These are phyloP conservation scores for Gleditsia sinensis DNA, from an alignment of 306 rosid genomes.

Conservation along the genomic window DNA sequence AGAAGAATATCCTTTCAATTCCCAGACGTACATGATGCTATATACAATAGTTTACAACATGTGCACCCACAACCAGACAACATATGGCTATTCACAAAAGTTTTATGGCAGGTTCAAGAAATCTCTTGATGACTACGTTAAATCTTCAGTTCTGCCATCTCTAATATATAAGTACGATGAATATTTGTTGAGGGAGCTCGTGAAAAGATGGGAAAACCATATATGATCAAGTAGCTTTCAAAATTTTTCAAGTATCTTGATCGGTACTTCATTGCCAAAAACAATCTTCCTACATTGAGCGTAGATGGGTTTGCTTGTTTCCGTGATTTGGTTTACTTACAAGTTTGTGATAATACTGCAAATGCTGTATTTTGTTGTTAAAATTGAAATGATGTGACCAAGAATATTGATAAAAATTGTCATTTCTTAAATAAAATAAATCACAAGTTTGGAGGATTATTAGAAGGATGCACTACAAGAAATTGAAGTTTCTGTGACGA, in stretches of 20 bases:
- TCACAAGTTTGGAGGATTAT: no score
- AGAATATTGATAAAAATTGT: no score
- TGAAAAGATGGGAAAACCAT: constrained; percentile 49
- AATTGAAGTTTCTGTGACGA: no score
- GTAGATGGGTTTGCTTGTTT: constrained; percentile 50
- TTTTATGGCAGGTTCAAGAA: constrained; percentile 44
- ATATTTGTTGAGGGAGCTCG: constrained; percentile 51
- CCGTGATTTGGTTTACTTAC: constrained; percentile 44
- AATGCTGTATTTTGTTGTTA: no score
- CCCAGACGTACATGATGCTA: no score
- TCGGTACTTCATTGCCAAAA: constrained; percentile 33
- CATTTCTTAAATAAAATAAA: no score
- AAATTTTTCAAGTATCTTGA: constrained; percentile 43
- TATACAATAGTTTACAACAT: constrained; percentile 40
- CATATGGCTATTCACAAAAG: constrained; percentile 39
- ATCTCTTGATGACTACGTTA: constrained; percentile 35
- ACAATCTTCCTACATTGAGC: constrained; percentile 41
- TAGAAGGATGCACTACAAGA: no score
- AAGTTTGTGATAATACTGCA: no score
- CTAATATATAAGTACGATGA: constrained; percentile 50
- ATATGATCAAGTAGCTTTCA: constrained; percentile 40
- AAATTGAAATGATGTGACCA: no score
- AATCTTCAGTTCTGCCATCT: constrained; percentile 44
- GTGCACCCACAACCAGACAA: constrained; percentile 48
- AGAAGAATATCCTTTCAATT: no score